Percentiles rank a stretch among this genome's conserved stretches.
Evolutionary conservation across 83 land plant species (phyloP).

Genomic region (Thuja plicata): DNA sequence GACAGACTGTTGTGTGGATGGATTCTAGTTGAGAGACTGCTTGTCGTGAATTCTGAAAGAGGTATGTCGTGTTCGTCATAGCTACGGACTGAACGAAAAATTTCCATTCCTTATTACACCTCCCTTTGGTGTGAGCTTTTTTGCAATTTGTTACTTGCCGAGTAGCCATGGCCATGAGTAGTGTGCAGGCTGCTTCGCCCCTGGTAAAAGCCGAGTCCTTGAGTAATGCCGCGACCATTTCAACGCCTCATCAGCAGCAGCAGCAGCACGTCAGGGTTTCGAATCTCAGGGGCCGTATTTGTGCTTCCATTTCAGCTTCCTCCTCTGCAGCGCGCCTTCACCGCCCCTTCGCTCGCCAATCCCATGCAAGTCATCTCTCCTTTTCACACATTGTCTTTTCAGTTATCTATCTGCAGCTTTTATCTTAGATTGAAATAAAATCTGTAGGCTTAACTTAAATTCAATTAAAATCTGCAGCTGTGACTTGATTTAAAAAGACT

Average conservation of each 20-base stretch:
- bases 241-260: no score
- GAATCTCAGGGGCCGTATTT: neutral
- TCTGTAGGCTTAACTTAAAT: no score
- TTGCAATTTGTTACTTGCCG: no score
- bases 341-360: neutral
- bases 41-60: neutral
- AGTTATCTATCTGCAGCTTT: no score
- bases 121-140: neutral
- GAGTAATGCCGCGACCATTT: neutral
- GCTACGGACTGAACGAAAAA: neutral
- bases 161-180: neutral
- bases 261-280: neutral
- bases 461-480: no score
- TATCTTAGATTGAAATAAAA: no score
- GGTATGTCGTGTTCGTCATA: neutral
- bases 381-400: no score
- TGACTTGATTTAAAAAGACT: no score
- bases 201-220: neutral
- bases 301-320: neutral
- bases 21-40: neutral
- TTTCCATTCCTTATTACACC: neutral
- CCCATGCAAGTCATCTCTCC: neutral
- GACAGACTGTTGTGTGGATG: neutral
- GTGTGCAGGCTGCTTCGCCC: neutral
- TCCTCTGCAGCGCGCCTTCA: neutral